Conservation (phyloP, 2,329 filamentous ascomycete genomes). For the Trichophyton mentagrophytes region DNA sequence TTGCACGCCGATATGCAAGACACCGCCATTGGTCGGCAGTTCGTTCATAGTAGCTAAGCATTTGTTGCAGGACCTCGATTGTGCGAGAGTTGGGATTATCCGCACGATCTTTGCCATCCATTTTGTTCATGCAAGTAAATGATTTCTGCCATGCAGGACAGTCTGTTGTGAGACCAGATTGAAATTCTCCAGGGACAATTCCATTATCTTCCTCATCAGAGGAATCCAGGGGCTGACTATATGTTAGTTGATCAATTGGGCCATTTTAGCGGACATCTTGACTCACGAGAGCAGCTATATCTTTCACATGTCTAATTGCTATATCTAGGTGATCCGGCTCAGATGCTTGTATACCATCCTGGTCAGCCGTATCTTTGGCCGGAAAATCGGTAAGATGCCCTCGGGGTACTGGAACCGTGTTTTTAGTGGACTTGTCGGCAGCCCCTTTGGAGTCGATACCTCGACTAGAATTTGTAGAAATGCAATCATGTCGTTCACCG, state of each 20-base stretch:
- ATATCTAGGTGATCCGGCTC: neutral
- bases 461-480: neutral
- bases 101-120: conserved; percentile 31
- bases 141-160: conserved; percentile 26
- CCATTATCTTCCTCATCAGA: conserved; percentile 20
- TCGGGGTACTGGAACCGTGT: neutral
- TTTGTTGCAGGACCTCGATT: conserved; percentile 62
- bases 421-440: neutral
- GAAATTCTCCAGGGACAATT: neutral
- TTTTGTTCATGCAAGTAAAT: conserved; percentile 49
- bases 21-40: conserved; percentile 67
- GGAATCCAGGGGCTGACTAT: neutral
- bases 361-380: neutral
- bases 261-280: neutral
- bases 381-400: neutral
- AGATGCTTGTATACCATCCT: neutral
- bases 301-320: neutral
- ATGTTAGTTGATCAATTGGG: neutral
- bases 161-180: neutral
- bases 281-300: neutral
- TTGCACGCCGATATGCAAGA: conserved; percentile 62
- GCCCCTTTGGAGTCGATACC: neutral
- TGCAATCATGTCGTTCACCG: neutral
- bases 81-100: conserved; percentile 61
- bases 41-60: conserved; percentile 64